Evolutionary conservation across 2,329 filamentous ascomycete species (phyloP).

Genomic region (Onygena corvina): DNA sequence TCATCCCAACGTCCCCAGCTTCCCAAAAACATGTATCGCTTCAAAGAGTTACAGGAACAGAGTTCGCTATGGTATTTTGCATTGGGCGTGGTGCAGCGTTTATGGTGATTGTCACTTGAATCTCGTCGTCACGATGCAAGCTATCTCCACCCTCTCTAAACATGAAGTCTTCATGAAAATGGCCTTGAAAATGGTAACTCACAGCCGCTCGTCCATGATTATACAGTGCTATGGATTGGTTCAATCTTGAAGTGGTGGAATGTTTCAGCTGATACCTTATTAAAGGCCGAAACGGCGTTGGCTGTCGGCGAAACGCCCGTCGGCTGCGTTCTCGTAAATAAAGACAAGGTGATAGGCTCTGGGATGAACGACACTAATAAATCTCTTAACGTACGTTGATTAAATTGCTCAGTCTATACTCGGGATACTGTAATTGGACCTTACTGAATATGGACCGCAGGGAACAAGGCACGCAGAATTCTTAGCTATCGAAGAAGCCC

Average conservation of each 20-base stretch:
- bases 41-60: too few species aligned
- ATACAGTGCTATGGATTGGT: background rate
- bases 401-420: background rate
- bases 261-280: constrained; percentile 7
- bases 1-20: too few species aligned
- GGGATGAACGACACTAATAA: constrained; percentile 97
- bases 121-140: background rate
- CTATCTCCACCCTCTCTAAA: constrained; percentile 6
- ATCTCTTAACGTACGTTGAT: constrained; percentile 51
- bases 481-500: constrained; percentile 61
- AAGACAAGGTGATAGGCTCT: constrained; percentile 65
- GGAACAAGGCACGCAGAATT: constrained; percentile 94
- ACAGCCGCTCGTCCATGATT: too few species aligned
- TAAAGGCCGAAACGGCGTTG: constrained; percentile 72
- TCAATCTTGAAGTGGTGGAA: constrained; percentile 9
- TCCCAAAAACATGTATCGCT: too few species aligned
- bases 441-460: constrained; percentile 36
- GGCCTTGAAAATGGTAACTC: constrained; percentile 79
- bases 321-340: constrained; percentile 81
- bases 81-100: background rate
- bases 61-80: background rate
- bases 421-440: background rate
- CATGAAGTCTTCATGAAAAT: constrained; percentile 65
- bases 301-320: constrained; percentile 85
- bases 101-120: background rate